Percentiles rank a stretch among this genome's conserved stretches.
Evolutionary conservation across 164 flowering plant genomes (phyloP).

Genomic region (Magnolia kwangsiensis): DNA sequence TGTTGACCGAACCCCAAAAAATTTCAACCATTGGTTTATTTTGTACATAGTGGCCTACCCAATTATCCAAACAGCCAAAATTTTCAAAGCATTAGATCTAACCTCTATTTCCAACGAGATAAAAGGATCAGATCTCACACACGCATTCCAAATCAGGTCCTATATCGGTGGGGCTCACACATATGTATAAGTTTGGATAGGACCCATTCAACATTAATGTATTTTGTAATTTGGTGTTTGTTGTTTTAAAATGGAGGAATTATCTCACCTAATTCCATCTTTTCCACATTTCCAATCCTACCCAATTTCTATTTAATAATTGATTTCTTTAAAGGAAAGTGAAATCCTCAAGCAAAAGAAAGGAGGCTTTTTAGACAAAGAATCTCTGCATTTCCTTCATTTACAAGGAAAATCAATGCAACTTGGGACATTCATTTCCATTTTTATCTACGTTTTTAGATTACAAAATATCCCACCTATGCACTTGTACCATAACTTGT

Average conservation of each 20-base stretch:
- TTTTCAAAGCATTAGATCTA: no score
- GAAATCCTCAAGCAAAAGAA: conserved; percentile 2
- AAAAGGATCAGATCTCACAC: no score
- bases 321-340: conserved; percentile 18
- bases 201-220: neutral
- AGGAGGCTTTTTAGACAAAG: neutral
- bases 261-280: conserved; percentile 14
- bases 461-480: neutral
- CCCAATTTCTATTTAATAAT: neutral
- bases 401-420: neutral
- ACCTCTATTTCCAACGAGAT: no score
- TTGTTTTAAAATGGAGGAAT: neutral
- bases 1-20: no score
- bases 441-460: neutral
- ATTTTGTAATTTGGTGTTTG: neutral
- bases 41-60: no score
- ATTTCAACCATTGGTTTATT: no score
- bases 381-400: neutral
- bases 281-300: conserved; percentile 17
- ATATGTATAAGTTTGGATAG: neutral
- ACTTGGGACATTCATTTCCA: neutral
- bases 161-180: no score
- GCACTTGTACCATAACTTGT: no score
- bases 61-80: no score
- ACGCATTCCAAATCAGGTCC: no score